Evolutionary conservation across 2,329 filamentous ascomycete species (phyloP), one percentile per base, ranked within the genome.

Genomic region (Microcera coccophila): DNA sequence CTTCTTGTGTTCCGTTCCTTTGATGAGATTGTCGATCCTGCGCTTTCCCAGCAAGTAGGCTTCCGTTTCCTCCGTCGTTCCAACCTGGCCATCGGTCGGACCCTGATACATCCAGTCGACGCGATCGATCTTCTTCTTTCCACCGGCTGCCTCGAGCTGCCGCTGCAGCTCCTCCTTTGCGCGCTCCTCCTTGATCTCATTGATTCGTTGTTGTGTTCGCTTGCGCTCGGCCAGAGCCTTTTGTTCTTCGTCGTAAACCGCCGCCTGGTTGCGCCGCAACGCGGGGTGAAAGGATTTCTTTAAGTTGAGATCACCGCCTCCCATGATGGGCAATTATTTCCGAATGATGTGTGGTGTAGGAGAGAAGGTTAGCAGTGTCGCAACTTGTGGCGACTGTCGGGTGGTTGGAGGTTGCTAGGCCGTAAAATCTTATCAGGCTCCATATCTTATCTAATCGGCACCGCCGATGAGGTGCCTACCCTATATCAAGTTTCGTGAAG

Each of bases 91-190:
- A 58, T 79, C 75, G 38, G 84, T 85, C 7, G 93, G 90, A 1
- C 91, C 91, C 56, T 85, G 82, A 68, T 98, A 98, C 89, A 98
- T 96, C 88, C 93, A 98, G 59, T 97, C 93, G 19, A 98, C 91
- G 26, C 90, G 82, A 57, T 91, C 84, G 21, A 85, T 71, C 40
- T 85, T 78, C 61, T 89, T 90, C 57, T 79, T 81, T 42, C 90
- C 90, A 28, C 93, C 93, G 1, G 90, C 85, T 3, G 85, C 84
- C 67, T 96, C 93, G 43, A 96, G 88, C 53, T 97, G 78, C 39
- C 83, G 81, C 65, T 96, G 87, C 1, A 97, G 80, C 64, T 97
- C 90, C 65, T 96, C 89, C 53, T 95, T 87, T 36, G 87, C 84
- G 36, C 90, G 83, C 70, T 98, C 94, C 64, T 97, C 90, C 54